Base-by-base conservation (phyloP, 164 flowering plant genomes). In the Nymphaea thermarum region DNA sequence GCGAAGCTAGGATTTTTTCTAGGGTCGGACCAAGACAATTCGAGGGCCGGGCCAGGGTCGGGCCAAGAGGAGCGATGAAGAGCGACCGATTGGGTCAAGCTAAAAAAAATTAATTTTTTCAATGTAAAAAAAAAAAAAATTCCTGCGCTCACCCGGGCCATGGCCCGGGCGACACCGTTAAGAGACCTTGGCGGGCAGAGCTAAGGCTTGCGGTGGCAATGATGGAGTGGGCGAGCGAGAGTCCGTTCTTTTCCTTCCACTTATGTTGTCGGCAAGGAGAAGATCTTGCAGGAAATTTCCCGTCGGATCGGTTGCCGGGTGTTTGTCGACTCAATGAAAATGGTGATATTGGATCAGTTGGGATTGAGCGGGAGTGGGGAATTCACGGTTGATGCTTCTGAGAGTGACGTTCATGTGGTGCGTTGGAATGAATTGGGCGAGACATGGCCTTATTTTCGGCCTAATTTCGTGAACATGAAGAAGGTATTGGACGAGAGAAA, bases 371-470 rank as follows among this genome's bases (percentile, higher is more conserved):
- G 84, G 14, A 63, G 72, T 67, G 85, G 79, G 62, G 70, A 77
- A 36, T 90, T 90, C 80, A 86, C 96, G 0, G 85, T 74, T 79
- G 87, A 86, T 77, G 87, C 81, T 64, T 68, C 76, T 6, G 82
- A 77, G 62, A 88, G 77, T 73, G 81, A 84, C 81, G 91, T 92
- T 70, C 93, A 88, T 85, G 98, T 92, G 74, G 89, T 90, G 66
- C 88, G 98, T 42, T 92, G 98, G 98, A 92, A 87, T 76, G 86
- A 90, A 63, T 85, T 92, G 82, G 98, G 98, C 43, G 96, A 92
- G 82, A 88, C 95, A 25, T 90, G 98, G 98, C 98, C 98, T 0
- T 92, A 90, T 74, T 92, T 92, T 77, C 74, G 95, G 66, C 95
- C 98, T 17, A 92, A 92, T 79, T 92, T 90, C 77, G 77, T 63